Base-by-base conservation (phyloP, 495 filamentous ascomycete species). In the Penicillium bovifimosum region DNA sequence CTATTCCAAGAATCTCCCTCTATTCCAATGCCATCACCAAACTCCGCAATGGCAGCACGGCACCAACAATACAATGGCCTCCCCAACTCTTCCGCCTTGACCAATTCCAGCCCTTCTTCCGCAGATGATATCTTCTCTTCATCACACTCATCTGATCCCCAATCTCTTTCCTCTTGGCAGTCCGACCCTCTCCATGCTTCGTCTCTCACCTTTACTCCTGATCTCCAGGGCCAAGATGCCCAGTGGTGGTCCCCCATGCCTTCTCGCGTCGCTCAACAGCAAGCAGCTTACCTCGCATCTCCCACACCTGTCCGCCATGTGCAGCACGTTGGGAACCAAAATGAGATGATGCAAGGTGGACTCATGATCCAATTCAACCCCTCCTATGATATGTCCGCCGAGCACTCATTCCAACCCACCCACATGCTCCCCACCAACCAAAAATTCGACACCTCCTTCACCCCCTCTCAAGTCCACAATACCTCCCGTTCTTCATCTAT, bases 351-450 rank as follows among this genome's bases (percentile, higher is more conserved):
- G 53, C 68, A 72, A 61, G 70, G 67, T 16, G 72, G 74, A 7
- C 67, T 76, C 28, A 76, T 78, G 74, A 75, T 76, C 35, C 73
- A 77, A 53, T 58, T 74, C 41, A 65, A 72, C 50, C 64, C 66
- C 13, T 68, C 74, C 24, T 71, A 69, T 46, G 68, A 70, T 24
- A 61, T 72, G 49, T 61, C 71, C 14, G 55, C 58, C 29, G 63
- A 66, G 17, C 56, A 67, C 9, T 70, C 66, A 9, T 72, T 63
- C 47, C 52, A 65, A 46, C 59, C 61, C 35, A 47, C 68, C 34
- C 64, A 57, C 45, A 56, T 69, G 48, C 55, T 60, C 16, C 41
- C 71, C 29, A 47, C 58, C 36, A 50, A 54, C 24, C 64, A 68
- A 24, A 68, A 62, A 48, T 66, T 67, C 52, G 54, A 68, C 52